Evolutionary conservation across 805 yeast genomes (phyloP), one percentile per base, ranked within the genome.

Genomic region (Lipomyces starkeyi): DNA sequence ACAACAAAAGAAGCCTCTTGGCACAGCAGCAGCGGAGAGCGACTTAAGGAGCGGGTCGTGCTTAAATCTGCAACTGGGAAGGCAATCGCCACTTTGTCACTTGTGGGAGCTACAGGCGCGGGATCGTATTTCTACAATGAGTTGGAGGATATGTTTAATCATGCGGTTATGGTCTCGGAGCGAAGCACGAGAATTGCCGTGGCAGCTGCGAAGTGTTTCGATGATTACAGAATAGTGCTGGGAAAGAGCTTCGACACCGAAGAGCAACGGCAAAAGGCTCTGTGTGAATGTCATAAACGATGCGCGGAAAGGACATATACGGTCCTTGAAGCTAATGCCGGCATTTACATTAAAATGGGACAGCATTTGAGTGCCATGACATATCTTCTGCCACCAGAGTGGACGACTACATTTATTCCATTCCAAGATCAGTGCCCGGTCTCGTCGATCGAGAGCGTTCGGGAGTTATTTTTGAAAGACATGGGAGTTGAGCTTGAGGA

Each of bases 341-440:
- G 99, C 0, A 84, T 95, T 7, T 95, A 89, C 78, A 95, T 95
- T 78, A 95, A 95, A 78, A 81, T 95, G 57, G 99, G 99, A 13
- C 99, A 95, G 77, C 99, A 95, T 76, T 81, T 95, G 13, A 86
- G 93, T 54, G 98, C 98, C 0, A 84, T 95, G 85, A 91, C 97
- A 0, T 95, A 95, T 78, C 80, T 95, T 40, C 81, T 95, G 61
- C 99, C 99, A 0, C 82, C 81, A 3, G 97, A 95, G 79, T 95
- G 99, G 99, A 94, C 98, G 0, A 87, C 87, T 17, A 88, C 98
- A 0, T 95, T 95, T 97, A 83, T 89, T 43, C 97, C 97, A 1
- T 80, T 95, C 62, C 98, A 94, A 76, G 97, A 93, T 74, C 85
- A 86, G 75, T 94, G 98, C 77, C 98, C 99, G 0, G 82, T 84